A percentile compares a stretch with the other conserved stretches of the same genome.
Evolutionary conservation across 2,329 filamentous ascomycete species (phyloP).

Genomic region (Apiospora aurea): DNA sequence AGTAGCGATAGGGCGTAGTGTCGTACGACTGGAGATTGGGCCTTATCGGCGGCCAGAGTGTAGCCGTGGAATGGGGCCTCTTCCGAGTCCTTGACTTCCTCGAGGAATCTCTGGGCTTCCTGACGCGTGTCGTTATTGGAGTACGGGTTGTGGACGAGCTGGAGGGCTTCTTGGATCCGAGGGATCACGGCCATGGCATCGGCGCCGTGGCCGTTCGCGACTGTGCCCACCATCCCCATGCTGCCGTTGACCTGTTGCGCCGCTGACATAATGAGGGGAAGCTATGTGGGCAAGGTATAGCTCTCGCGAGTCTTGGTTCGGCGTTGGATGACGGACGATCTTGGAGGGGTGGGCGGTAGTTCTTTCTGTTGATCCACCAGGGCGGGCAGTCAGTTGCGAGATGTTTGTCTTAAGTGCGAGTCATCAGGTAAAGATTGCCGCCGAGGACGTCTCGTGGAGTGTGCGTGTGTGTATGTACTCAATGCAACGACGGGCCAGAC

Average conservation of each 20-base stretch:
- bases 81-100: constrained; percentile 79
- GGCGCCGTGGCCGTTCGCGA: constrained; percentile 46
- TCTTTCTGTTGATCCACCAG: constrained; percentile 32
- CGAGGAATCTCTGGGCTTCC: constrained; percentile 85
- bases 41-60: constrained; percentile 76
- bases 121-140: constrained; percentile 83
- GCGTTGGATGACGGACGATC: constrained; percentile 33
- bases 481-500: not conserved
- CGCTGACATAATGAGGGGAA: constrained; percentile 2
- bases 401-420: constrained; percentile 36
- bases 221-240: constrained; percentile 43
- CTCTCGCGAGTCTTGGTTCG: constrained; percentile 10
- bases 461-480: not conserved
- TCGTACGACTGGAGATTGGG: constrained; percentile 81
- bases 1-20: constrained; percentile 94
- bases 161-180: constrained; percentile 82
- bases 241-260: constrained; percentile 25
- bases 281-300: constrained; percentile 4
- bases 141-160: constrained; percentile 83
- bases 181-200: constrained; percentile 58
- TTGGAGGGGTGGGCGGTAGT: constrained; percentile 37
- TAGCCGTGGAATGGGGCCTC: constrained; percentile 88
- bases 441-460: not conserved
- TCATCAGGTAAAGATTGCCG: constrained; percentile 34
- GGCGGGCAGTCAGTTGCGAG: not conserved